These are phyloP conservation scores for Austropuccinia psidii DNA, from an alignment of 1,284 basidiomycete species.

Conservation along the genomic window DNA sequence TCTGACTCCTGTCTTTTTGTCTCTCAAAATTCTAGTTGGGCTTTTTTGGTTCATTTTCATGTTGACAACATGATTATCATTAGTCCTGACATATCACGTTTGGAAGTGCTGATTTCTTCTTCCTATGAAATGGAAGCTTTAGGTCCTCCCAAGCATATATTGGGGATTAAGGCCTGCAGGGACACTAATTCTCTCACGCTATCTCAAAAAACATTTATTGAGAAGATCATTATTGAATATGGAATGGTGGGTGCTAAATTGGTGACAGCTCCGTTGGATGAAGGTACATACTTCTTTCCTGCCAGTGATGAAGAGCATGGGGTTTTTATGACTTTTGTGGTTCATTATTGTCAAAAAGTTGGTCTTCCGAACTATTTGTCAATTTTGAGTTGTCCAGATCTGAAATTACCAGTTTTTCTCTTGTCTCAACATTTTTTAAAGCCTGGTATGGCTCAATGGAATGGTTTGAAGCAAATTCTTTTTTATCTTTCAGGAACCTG, in stretches of 20 bases:
- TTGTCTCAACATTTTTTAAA: constrained; percentile 4
- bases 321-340: background rate
- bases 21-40: background rate
- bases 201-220: background rate
- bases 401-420: background rate
- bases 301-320: background rate
- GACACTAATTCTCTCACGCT: background rate
- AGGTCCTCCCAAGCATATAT: background rate
- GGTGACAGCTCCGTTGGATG: background rate
- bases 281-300: background rate
- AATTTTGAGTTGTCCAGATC: background rate
- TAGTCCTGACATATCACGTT: background rate
- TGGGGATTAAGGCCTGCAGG: background rate
- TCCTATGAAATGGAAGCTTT: background rate
- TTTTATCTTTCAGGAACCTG: background rate
- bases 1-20: constrained; percentile 1
- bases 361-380: background rate
- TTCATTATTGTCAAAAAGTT: background rate
- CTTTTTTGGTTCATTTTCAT: background rate
- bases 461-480: background rate
- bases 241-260: background rate
- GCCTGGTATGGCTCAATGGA: background rate
- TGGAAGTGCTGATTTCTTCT: background rate
- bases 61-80: background rate
- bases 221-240: background rate